Evolutionary conservation across 345 rosid genomes (phyloP), one percentile per base, ranked within the genome.

Genomic region (Dipteronia dyeriana): DNA sequence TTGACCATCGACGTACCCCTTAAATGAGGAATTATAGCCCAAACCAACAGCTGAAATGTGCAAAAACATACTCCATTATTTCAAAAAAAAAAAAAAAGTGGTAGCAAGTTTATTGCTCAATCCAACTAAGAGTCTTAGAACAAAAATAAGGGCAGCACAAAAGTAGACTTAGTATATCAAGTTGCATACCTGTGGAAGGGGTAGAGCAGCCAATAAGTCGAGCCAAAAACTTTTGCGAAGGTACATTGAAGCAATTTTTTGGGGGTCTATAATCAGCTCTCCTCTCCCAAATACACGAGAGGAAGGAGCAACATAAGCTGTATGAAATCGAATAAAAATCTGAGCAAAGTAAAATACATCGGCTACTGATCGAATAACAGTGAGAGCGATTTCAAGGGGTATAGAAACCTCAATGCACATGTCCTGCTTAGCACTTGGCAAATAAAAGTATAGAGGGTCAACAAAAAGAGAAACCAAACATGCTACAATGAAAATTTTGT

Each of bases 261-360:
- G 39, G 71, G 86, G 81, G 66, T 88, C 84, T 13, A 88, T 47
- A 11, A 86, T 89, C 45, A 90, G 85, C 80, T 90, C 94, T 29
- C 92, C 94, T 86, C 92, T 82, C 56, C 92, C 92, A 54, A 86
- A 81, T 3, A 88, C 91, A 12, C 91, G 88, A 71, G 92, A 89
- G n/a, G 92, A 86, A 45, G 92, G 91, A 80, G 88, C 91, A 12
- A 89, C 81, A 70, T 84, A 87, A 76, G 92, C 91, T 7, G 90
- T 90, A 53, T 83, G 85, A 74, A 87, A 86, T 51, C 81, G 78
- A 75, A 91, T 38, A 29, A 84, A 80, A 25, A 89, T 83, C 73
- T 84, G 87, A 59, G 83, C 59, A 1, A 79, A n/a, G 82, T 87
- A 91, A 67, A 87, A 89, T 59, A 66, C 75, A 78, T 89, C 94